Evolutionary conservation across 306 rosid species (phyloP).

Genomic region (Cucumis sativus): Cucumber_9930_V3 NC_026655.2:23288001-23288500

Average conservation of each 20-base stretch:
- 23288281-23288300: slow-evolving; percentile 83
- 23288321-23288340: background rate
- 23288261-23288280: slow-evolving; percentile 72
- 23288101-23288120: slow-evolving; percentile 17
- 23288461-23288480: no score
- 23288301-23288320: background rate
- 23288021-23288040: slow-evolving; percentile 70
- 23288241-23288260: slow-evolving; percentile 64
- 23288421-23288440: background rate
- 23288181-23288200: slow-evolving; percentile 79
- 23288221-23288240: slow-evolving; percentile 80
- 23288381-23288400: background rate
- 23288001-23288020: slow-evolving; percentile 56
- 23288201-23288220: slow-evolving; percentile 49
- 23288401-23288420: background rate
- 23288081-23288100: slow-evolving; percentile 68
- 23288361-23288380: background rate
- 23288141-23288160: slow-evolving; percentile 31
- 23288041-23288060: slow-evolving; percentile 53
- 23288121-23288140: slow-evolving; percentile 30
- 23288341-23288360: no score
- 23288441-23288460: no score
- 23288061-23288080: slow-evolving; percentile 25
- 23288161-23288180: slow-evolving; percentile 74
- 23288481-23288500: background rate